Base-by-base conservation (phyloP, 495 filamentous ascomycete species). In the Pyronema omphalodes region DNA sequence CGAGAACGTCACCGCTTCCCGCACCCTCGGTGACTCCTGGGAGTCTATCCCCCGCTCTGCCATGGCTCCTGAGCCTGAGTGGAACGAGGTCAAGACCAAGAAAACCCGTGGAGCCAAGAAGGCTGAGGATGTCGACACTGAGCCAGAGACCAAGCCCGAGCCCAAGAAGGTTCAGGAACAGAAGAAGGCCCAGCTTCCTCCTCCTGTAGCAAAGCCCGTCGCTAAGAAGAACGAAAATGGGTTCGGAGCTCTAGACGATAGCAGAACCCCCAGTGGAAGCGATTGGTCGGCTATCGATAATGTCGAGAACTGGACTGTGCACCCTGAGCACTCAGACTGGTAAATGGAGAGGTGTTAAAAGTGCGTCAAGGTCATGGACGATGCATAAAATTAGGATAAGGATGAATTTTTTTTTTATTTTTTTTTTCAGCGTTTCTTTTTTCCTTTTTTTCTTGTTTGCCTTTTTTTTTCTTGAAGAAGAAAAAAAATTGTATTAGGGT, bases 21-120 rank as follows among this genome's bases (percentile, higher is more conserved):
- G 54, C 54, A 35, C 60, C 52, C 40, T 72, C 60, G 47, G 67
- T 56, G 51, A 63, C 60, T 52, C 63, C 46, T 66, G 64, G 64
- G 64, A 66, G 43, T 54, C 62, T n/a, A 60, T 66, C 37, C 63
- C 63, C 6, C 57, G 51, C 8, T 48, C 60, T 51, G 45, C 62
- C 11, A 50, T 52, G 37, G 63, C 55, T 11, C 52, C 52, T 11
- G 55, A 57, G 33, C 40, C 40, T 7, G 62, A 60, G 17, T 66
- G 63, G 63, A 59, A 57, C 33, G 58, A 65, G 33, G 63, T 66
- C 33, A 59, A 60, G 54, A 62, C 48, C 36, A 65, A 65, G 37
- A 60, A 59, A 23, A 17, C 45, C 33, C 62, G 62, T 11, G 57
- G 54, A 17, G 53, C 55, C 23, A 63, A 62, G 46, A 64, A 64